phyloP scores from a whole-genome alignment of 2,329 filamentous ascomycete genomes.

The Pseudomassariella vexata region DNA sequence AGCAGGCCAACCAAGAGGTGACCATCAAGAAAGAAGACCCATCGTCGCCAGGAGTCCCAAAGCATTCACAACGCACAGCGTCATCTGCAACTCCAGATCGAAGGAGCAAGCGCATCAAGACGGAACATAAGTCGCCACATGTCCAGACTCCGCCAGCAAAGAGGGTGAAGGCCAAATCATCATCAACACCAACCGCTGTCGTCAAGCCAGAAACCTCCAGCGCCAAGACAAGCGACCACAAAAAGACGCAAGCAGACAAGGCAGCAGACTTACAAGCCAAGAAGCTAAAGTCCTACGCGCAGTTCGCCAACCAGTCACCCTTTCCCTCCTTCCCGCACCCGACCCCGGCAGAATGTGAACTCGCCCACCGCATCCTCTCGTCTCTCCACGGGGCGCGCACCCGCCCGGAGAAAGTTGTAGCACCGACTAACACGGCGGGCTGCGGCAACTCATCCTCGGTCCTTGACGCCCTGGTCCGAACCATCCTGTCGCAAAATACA shows the following conservation, averaged over 20 bases:
- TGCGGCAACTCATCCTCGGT: slow-evolving; percentile 46
- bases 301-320: slow-evolving; percentile 43
- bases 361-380: slow-evolving; percentile 61
- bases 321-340: slow-evolving; percentile 64
- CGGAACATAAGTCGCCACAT: slow-evolving; percentile 1
- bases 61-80: slow-evolving; percentile 1
- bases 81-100: slow-evolving; percentile 1
- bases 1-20: slow-evolving; percentile 3
- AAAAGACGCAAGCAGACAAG: slow-evolving; percentile 10
- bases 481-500: slow-evolving; percentile 49
- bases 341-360: slow-evolving; percentile 60
- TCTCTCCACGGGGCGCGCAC: slow-evolving; percentile 58
- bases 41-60: not conserved
- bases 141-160: not conserved
- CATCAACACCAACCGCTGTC: too few species aligned
- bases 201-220: slow-evolving; percentile 8
- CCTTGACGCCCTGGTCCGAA: slow-evolving; percentile 46
- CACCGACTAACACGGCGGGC: slow-evolving; percentile 60
- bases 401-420: slow-evolving; percentile 51
- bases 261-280: slow-evolving; percentile 28
- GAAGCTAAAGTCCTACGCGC: slow-evolving; percentile 36
- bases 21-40: slow-evolving; percentile 10
- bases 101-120: slow-evolving; percentile 12
- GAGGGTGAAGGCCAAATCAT: too few species aligned
- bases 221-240: slow-evolving; percentile 10